Evolutionary conservation across 2,329 filamentous ascomycete species (phyloP), one percentile per base, ranked within the genome.

Genomic region (Emmonsiellopsis sp.): DNA sequence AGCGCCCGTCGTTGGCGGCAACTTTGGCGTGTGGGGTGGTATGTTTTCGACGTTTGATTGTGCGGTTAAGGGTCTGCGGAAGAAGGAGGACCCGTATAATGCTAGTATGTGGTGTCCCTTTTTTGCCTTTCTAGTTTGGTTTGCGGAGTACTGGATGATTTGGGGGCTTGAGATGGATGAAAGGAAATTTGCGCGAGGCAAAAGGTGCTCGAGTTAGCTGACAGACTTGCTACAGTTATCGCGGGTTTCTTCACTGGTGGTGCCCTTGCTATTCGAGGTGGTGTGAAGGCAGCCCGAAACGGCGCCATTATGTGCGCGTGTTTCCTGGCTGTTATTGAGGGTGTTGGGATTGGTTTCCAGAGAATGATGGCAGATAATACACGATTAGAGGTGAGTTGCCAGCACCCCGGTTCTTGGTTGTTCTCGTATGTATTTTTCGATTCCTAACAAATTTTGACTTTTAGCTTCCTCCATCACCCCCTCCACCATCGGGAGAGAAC

Each of bases 11-110:
- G 81, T 97, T 47, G 93, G 93, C 66, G 93, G 93, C 65, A 98
- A 98, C 78, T 98, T 97, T 65, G 92, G 92, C 64, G 89, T 95
- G 54, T 97, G 93, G 92, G 92, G 93, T 68, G 93, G 93, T 61
- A 77, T 97, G 54, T 97, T 97, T 79, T 89, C 85, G 63, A 94
- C 89, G 57, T 97, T 92, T 67, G 93, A 98, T 75, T 98, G 93
- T 77, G 87, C 91, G 21, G 87, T 96, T 57, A 98, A 97, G 79
- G 92, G 92, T 54, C 77, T 92, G 53, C 79, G 90, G 60, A 88
- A 93, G 79, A 97, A 96, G 84, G 93, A 98, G 72, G 93, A 97
- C 70, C 90, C 93, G 11, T 97, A 90, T 77, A 97, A 97, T 75
- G 90, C 91, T 65, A 97, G 75, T 78, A 74, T 47, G 76, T 75